These are phyloP conservation scores for Hyaloscypha bicolor DNA, from an alignment of 495 filamentous ascomycete genomes.

Conservation along the genomic window DNA sequence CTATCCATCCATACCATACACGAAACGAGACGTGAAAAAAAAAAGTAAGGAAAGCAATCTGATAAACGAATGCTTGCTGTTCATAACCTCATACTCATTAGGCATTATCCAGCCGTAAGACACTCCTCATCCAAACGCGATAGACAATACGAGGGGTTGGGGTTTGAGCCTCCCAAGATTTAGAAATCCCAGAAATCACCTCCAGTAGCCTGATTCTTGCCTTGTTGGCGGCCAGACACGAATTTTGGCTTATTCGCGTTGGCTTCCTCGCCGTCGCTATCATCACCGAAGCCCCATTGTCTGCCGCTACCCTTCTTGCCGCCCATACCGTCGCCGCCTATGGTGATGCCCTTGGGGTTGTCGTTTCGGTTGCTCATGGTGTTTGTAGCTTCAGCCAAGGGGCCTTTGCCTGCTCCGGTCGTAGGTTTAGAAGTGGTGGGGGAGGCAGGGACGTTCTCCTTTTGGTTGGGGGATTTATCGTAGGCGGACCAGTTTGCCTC, in stretches of 20 bases:
- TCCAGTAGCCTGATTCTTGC: slow-evolving; percentile 21
- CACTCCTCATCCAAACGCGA: background rate
- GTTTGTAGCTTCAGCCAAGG: slow-evolving; percentile 33
- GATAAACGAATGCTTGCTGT: background rate
- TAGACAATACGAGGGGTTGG: background rate
- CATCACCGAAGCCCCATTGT: slow-evolving; percentile 63
- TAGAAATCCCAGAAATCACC: slow-evolving; percentile 34
- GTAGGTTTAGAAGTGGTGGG: slow-evolving; percentile 29
- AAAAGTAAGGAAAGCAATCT: background rate
- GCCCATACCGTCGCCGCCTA: slow-evolving; percentile 73
- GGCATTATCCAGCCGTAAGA: slow-evolving; percentile 19
- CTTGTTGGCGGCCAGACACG: slow-evolving; percentile 24
- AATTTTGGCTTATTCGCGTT: slow-evolving; percentile 26
- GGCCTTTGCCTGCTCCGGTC: slow-evolving; percentile 22
- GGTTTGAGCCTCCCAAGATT: background rate
- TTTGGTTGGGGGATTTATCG: slow-evolving; percentile 61
- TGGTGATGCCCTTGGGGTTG: slow-evolving; percentile 35
- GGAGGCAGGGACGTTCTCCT: slow-evolving; percentile 41
- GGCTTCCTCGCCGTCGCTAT: slow-evolving; percentile 46
- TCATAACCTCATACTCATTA: slow-evolving; percentile 23
- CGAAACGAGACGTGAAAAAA: background rate
- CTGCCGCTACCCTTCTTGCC: slow-evolving; percentile 62
- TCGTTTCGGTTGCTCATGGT: slow-evolving; percentile 34
- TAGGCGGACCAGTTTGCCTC: slow-evolving; percentile 65
- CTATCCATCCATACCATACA: background rate